Percentiles rank a stretch among this genome's conserved stretches.
phyloP scores from a whole-genome alignment of 169 alveolate genomes.

The Perkinsus marinus region DNA sequence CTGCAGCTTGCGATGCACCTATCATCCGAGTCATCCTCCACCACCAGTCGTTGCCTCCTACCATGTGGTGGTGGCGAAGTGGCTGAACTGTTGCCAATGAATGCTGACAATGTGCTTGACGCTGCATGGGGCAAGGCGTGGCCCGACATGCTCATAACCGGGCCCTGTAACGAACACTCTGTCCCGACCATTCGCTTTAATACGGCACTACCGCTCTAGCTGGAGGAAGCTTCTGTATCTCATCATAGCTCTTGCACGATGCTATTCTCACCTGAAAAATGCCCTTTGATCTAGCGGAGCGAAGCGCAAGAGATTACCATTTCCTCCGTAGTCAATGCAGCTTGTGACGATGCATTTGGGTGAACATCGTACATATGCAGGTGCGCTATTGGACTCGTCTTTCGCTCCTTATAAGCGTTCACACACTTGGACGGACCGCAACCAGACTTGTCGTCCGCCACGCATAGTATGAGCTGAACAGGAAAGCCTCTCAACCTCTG shows the following conservation, averaged over 20 bases:
- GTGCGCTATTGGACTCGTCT: not conserved
- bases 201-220: not conserved
- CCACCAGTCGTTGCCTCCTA: not conserved
- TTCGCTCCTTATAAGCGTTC: not conserved
- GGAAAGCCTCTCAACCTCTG: too few species aligned
- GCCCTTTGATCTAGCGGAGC: not conserved
- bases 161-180: not conserved
- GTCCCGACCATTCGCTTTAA: too few species aligned
- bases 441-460: not conserved
- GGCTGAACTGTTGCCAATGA: not conserved
- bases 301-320: not conserved
- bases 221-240: not conserved
- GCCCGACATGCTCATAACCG: not conserved
- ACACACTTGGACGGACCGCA: not conserved
- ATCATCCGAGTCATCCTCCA: not conserved
- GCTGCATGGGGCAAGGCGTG: not conserved
- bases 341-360: not conserved
- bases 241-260: not conserved
- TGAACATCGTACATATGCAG: not conserved
- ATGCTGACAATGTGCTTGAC: not conserved
- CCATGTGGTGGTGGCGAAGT: not conserved
- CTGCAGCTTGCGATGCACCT: not conserved
- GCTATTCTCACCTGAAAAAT: not conserved
- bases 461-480: not conserved
- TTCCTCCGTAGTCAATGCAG: not conserved